These are phyloP conservation scores for Zizania latifolia DNA, from an alignment of 176 grass and related monocot species.

Conservation along the genomic window DNA sequence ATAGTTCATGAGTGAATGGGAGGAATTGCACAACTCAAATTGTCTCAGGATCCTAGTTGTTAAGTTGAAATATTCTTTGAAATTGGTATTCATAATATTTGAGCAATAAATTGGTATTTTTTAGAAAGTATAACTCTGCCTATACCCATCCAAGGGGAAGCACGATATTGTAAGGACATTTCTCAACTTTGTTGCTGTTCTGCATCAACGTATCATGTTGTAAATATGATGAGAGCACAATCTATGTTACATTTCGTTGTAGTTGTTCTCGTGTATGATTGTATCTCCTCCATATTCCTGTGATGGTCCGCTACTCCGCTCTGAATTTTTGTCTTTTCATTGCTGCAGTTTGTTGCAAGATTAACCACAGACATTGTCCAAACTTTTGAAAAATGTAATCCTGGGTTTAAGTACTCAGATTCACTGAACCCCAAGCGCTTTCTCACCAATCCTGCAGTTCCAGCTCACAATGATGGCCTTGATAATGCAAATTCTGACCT, in stretches of 20 bases:
- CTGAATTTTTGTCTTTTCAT: slow-evolving; percentile 33
- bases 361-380: slow-evolving; percentile 72
- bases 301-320: slow-evolving; percentile 7
- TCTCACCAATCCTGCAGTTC: slow-evolving; percentile 75
- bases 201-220: not conserved
- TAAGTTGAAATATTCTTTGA: not conserved
- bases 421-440: slow-evolving; percentile 76
- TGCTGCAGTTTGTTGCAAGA: slow-evolving; percentile 67
- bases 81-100: not conserved
- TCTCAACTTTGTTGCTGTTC: slow-evolving; percentile 1
- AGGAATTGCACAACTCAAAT: slow-evolving; percentile 16
- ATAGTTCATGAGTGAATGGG: slow-evolving; percentile 7
- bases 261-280: slow-evolving; percentile 14
- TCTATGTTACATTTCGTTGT: slow-evolving; percentile 9
- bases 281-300: not conserved
- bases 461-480: slow-evolving; percentile 66
- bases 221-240: not conserved
- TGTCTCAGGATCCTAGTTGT: not conserved
- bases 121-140: not conserved
- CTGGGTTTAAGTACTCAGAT: slow-evolving; percentile 72
- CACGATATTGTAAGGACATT: not conserved
- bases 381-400: slow-evolving; percentile 78
- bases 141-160: not conserved
- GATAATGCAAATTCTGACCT: slow-evolving; percentile 96
- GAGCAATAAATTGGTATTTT: too few species aligned